These are phyloP conservation scores for Flueggea neowawraea DNA, from an alignment of 441 rosid genomes.

Conservation along the genomic window DNA sequence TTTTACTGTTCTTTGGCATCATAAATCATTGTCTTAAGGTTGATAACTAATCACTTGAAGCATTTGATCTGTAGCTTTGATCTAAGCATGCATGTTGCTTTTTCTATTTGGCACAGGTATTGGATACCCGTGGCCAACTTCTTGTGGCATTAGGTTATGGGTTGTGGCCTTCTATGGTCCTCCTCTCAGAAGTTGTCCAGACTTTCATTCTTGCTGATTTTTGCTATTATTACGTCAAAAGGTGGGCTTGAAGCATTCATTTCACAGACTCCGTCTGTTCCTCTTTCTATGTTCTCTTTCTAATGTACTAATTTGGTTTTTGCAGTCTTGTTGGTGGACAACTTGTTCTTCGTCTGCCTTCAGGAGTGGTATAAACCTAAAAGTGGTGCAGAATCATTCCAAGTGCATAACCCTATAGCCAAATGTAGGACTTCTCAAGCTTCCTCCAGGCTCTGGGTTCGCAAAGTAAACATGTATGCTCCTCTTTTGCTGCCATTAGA, in stretches of 20 bases:
- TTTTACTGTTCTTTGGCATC: no score
- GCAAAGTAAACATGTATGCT: no score
- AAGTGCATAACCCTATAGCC: no score
- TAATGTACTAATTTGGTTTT: neutral
- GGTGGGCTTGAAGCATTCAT: conserved; percentile 30
- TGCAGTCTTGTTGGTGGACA: conserved; percentile 94
- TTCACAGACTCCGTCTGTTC: no score
- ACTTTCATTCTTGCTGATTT: conserved; percentile 96
- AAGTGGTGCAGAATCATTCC: no score
- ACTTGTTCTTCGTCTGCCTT: conserved; percentile 89
- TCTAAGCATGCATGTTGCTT: neutral
- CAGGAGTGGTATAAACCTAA: conserved; percentile 75
- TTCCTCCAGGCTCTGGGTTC: no score
- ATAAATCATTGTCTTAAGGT: no score
- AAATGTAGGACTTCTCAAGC: no score
- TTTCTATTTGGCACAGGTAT: conserved; percentile 37
- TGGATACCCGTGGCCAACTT: conserved; percentile 80
- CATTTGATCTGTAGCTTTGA: no score
- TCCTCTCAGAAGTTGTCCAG: conserved; percentile 88
- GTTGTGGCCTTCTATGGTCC: conserved; percentile 95
- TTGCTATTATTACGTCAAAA: conserved; percentile 90
- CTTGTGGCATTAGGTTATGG: conserved; percentile 87
- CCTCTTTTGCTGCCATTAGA: no score
- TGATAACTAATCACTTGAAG: no score
- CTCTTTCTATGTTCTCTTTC: neutral